Evolutionary conservation across 768 basidiomycete species (phyloP).

Genomic region (Amyloporia xantha): DNA sequence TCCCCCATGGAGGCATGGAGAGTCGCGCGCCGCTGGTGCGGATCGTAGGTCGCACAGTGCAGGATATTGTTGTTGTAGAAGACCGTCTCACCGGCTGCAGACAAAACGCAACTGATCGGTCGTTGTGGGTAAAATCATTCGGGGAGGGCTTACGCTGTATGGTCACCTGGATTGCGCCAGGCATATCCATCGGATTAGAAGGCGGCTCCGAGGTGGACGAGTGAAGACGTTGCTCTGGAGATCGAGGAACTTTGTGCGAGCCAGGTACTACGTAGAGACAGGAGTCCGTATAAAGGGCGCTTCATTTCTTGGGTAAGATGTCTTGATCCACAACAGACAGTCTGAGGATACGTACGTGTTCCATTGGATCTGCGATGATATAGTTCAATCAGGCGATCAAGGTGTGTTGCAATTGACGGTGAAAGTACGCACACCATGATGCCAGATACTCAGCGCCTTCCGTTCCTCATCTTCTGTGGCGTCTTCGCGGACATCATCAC

Average conservation of each 20-base stretch:
- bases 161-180: constrained; percentile 49
- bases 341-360: constrained; percentile 51
- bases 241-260: constrained; percentile 54
- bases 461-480: constrained; percentile 56
- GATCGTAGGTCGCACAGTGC: constrained; percentile 63
- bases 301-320: constrained; percentile 18
- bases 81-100: constrained; percentile 62
- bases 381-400: background rate
- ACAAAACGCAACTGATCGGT: background rate
- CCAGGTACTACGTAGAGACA: constrained; percentile 69
- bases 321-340: background rate
- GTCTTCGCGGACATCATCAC: constrained; percentile 62
- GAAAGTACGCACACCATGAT: constrained; percentile 50
- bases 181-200: constrained; percentile 59
- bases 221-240: constrained; percentile 47
- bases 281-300: constrained; percentile 60
- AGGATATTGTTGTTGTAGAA: constrained; percentile 80
- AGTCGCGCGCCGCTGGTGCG: constrained; percentile 46
- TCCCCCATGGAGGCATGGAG: constrained; percentile 68
- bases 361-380: constrained; percentile 83
- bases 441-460: constrained; percentile 49
- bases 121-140: no score
- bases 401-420: no score
- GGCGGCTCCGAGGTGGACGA: constrained; percentile 49
- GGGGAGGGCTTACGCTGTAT: constrained; percentile 49